phyloP scores from a whole-genome alignment of 2,329 filamentous ascomycete genomes.

The Hypoxylon sp. region DNA sequence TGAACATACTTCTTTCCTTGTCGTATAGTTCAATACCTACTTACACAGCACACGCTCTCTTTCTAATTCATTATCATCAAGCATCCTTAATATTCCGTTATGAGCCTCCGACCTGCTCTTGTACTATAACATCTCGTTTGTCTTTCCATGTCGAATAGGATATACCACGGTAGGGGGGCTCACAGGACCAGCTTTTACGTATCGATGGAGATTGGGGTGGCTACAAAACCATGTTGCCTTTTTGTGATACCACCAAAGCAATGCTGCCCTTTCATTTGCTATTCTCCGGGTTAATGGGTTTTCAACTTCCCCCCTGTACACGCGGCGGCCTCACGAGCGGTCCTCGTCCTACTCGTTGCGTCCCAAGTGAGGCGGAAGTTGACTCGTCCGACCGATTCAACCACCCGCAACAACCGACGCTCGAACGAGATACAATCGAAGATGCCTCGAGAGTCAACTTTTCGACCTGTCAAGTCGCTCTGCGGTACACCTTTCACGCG shows the following conservation, averaged over 20 bases:
- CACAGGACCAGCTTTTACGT: constrained; percentile 32
- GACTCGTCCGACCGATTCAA: not conserved
- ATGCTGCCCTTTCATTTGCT: constrained; percentile 18
- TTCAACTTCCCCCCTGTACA: constrained; percentile 18
- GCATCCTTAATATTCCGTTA: constrained; percentile 29
- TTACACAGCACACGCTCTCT: constrained; percentile 6
- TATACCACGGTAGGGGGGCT: constrained; percentile 32
- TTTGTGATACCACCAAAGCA: constrained; percentile 25
- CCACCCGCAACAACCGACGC: constrained; percentile 7
- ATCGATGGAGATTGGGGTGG: constrained; percentile 20
- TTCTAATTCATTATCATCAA: constrained; percentile 13
- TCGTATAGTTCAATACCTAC: constrained; percentile 16
- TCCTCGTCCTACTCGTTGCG: not conserved
- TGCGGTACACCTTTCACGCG: constrained; percentile 30
- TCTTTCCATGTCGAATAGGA: constrained; percentile 31
- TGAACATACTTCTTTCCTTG: constrained; percentile 18
- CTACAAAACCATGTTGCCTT: constrained; percentile 17
- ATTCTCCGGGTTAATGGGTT: constrained; percentile 12
- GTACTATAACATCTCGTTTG: constrained; percentile 37
- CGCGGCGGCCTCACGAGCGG: constrained; percentile 9
- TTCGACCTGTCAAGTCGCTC: constrained; percentile 12
- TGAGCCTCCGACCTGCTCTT: constrained; percentile 41
- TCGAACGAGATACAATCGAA: not conserved
- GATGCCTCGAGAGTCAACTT: constrained; percentile 8
- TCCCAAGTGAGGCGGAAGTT: not conserved